phyloP scores from a whole-genome alignment of 306 rosid genomes.

The Vigna unguiculata region DNA sequence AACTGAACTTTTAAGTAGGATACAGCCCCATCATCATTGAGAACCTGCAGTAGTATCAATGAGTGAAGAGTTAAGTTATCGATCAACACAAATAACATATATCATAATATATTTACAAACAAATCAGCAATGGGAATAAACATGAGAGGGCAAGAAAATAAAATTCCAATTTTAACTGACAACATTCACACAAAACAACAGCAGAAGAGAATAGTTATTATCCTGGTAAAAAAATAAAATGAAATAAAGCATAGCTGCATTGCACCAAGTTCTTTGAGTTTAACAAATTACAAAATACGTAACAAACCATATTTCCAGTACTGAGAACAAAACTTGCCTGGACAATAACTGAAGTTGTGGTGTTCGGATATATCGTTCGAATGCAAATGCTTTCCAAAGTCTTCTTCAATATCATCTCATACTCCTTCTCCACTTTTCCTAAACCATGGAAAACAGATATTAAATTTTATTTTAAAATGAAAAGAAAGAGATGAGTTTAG shows the following conservation, averaged over 20 bases:
- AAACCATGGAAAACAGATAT: slow-evolving; percentile 2
- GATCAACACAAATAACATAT: background rate
- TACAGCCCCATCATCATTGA: slow-evolving; percentile 95
- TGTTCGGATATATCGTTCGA: slow-evolving; percentile 75
- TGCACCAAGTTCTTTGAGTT: background rate
- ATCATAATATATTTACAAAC: slow-evolving; percentile 1
- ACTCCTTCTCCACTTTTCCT: slow-evolving; percentile 84
- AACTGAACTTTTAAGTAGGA: slow-evolving; percentile 57
- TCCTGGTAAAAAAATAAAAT: background rate
- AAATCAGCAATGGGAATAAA: background rate
- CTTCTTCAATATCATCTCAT: slow-evolving; percentile 85
- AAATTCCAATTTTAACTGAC: background rate
- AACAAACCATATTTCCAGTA: background rate
- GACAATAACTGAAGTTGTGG: slow-evolving; percentile 73
- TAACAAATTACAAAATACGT: background rate
- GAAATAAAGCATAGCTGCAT: background rate
- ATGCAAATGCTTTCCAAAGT: slow-evolving; percentile 81
- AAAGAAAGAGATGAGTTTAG: background rate
- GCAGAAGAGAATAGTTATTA: background rate
- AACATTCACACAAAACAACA: background rate
- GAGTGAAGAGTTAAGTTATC: background rate
- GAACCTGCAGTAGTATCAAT: slow-evolving; percentile 75
- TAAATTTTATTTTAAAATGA: background rate
- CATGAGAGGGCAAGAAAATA: background rate
- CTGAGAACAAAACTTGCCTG: slow-evolving; percentile 56